phyloP scores from a whole-genome alignment of 208 protist species.

The Leishmania aethiopica region DNA sequence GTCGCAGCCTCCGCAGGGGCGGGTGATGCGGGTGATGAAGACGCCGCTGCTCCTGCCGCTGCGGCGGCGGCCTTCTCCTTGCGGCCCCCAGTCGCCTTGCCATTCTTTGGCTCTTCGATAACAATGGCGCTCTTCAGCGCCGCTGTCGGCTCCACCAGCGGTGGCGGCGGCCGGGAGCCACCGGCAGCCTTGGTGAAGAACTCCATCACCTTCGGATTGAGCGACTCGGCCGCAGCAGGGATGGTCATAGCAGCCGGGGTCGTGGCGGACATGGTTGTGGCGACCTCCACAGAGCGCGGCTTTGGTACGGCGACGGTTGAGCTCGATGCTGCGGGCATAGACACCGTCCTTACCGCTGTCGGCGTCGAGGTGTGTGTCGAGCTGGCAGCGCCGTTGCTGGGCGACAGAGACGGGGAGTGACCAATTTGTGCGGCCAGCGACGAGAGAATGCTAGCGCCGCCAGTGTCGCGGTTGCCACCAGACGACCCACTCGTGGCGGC shows the following conservation, averaged over 20 bases:
- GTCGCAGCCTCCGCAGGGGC: background rate
- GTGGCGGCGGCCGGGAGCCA: slow-evolving; percentile 15
- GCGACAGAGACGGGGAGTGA: slow-evolving; percentile 12
- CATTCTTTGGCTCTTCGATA: background rate
- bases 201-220: slow-evolving; percentile 51
- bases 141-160: slow-evolving; percentile 4
- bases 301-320: slow-evolving; percentile 22
- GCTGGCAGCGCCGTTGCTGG: slow-evolving; percentile 21
- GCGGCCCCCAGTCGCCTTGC: background rate
- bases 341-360: background rate
- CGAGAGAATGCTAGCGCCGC: slow-evolving; percentile 20
- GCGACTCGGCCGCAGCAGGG: slow-evolving; percentile 23
- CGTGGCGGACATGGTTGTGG: background rate
- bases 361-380: slow-evolving; percentile 6
- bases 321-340: background rate
- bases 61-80: background rate
- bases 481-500: background rate
- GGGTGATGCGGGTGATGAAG: background rate
- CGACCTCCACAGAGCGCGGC: slow-evolving; percentile 20
- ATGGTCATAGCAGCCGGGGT: slow-evolving; percentile 4
- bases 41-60: background rate
- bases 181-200: slow-evolving; percentile 33
- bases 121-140: slow-evolving; percentile 21
- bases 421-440: slow-evolving; percentile 15
- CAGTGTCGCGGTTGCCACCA: slow-evolving; percentile 6